Evolutionary conservation across 2,329 filamentous ascomycete species (phyloP).

Genomic region (Neopestalotiopsis clavispora): DNA sequence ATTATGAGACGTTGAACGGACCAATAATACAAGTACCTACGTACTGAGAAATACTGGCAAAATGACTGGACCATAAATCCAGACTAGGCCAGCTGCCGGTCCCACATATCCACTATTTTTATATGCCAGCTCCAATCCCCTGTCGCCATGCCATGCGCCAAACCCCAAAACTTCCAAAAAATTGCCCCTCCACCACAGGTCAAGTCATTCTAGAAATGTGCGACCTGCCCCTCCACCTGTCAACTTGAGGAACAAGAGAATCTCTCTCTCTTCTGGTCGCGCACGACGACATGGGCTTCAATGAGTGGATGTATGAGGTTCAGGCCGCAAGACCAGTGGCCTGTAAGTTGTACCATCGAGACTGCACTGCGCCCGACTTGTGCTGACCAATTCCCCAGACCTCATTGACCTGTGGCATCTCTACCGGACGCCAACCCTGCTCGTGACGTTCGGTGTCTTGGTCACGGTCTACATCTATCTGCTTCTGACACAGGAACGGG

Average conservation of each 20-base stretch:
- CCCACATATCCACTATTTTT: not conserved
- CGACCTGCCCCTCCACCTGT: not conserved
- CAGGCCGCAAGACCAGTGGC: constrained; percentile 14
- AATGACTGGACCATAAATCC: constrained; percentile 1
- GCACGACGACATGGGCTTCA: constrained; percentile 9
- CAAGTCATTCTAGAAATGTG: not conserved
- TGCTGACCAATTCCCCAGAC: constrained; percentile 29
- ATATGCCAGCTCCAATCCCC: not conserved
- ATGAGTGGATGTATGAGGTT: constrained; percentile 8
- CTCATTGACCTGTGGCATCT: constrained; percentile 49
- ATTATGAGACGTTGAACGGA: too few species aligned
- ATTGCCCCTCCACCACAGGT: constrained; percentile 14
- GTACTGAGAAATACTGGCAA: too few species aligned
- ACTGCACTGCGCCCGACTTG: not conserved
- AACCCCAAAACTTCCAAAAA: not conserved
- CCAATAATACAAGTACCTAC: too few species aligned
- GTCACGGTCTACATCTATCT: constrained; percentile 38
- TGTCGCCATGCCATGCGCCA: not conserved
- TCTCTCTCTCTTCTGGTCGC: not conserved
- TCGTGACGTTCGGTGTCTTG: constrained; percentile 41
- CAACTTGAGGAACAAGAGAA: constrained; percentile 7
- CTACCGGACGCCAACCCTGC: constrained; percentile 48
- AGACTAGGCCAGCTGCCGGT: not conserved
- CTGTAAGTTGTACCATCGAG: not conserved
- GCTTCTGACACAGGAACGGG: constrained; percentile 34